phyloP scores from a whole-genome alignment of 2,329 filamentous ascomycete species.

The Colletotrichum chlorophyti region DNA sequence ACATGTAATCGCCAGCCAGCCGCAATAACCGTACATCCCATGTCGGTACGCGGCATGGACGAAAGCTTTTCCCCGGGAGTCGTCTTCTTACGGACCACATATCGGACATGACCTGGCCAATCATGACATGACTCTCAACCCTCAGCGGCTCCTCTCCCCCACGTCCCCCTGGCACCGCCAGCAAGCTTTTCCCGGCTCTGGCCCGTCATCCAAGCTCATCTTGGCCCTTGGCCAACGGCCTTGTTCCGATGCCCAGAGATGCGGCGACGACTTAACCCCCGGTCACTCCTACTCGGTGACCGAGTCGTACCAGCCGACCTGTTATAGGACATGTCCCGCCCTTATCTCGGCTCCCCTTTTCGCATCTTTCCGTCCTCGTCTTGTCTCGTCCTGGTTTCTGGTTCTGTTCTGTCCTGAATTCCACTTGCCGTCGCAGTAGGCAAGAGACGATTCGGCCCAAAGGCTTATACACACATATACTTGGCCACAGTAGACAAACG shows the following conservation, averaged over 20 bases:
- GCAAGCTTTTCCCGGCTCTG: no score
- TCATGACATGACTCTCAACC: no score
- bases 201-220: not conserved
- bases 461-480: not conserved
- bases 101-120: no score
- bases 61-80: no score
- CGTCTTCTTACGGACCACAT: no score
- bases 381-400: not conserved
- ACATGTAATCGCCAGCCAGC: no score
- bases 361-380: not conserved
- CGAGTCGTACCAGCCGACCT: constrained; percentile 5
- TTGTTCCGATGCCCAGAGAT: not conserved
- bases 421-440: no score
- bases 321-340: not conserved
- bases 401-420: not conserved
- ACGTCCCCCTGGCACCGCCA: not conserved
- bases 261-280: constrained; percentile 1
- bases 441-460: no score
- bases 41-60: no score
- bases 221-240: not conserved
- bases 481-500: not conserved
- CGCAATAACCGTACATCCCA: no score
- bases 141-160: no score
- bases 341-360: constrained; percentile 3
- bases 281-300: constrained; percentile 8